Conservation (phyloP, 495 filamentous ascomycete genomes). For the Lophium mytilinum region DNA sequence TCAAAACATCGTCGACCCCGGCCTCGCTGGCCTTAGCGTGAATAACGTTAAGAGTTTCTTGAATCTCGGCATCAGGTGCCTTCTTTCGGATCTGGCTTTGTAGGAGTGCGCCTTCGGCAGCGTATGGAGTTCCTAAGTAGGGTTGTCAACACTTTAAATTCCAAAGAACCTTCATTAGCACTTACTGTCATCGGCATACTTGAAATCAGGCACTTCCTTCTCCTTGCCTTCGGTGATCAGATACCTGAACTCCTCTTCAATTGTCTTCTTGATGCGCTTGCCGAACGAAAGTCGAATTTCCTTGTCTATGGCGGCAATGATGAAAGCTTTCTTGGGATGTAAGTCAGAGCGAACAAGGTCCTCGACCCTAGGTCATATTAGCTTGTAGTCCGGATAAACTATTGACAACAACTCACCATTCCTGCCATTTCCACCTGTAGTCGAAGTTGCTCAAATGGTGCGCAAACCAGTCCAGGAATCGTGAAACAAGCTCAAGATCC, state of each 20-base stretch:
- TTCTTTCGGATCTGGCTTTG: slow-evolving; percentile 73
- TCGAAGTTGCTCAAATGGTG: slow-evolving; percentile 98
- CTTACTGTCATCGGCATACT: slow-evolving; percentile 74
- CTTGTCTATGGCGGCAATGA: slow-evolving; percentile 83
- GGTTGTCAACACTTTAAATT: background rate
- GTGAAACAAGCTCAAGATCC: slow-evolving; percentile 77
- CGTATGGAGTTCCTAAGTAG: slow-evolving; percentile 63
- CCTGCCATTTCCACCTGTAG: slow-evolving; percentile 98
- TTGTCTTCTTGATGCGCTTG: slow-evolving; percentile 86
- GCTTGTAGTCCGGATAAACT: background rate
- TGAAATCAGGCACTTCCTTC: slow-evolving; percentile 88
- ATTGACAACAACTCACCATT: slow-evolving; percentile 55
- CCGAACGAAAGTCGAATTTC: slow-evolving; percentile 96
- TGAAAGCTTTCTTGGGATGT: slow-evolving; percentile 87
- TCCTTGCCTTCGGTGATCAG: slow-evolving; percentile 83
- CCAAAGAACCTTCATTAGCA: slow-evolving; percentile 7
- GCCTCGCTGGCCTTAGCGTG: slow-evolving; percentile 61
- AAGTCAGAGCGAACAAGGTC: slow-evolving; percentile 68
- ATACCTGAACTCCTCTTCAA: slow-evolving; percentile 74
- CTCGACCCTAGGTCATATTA: slow-evolving; percentile 50
- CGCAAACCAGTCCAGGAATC: slow-evolving; percentile 96
- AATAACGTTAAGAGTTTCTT: slow-evolving; percentile 66
- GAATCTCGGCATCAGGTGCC: slow-evolving; percentile 71
- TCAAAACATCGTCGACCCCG: slow-evolving; percentile 60
- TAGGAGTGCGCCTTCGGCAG: slow-evolving; percentile 69